These are phyloP conservation scores for Leptoxyphium fumago DNA, from an alignment of 2,329 filamentous ascomycete genomes.

Conservation along the genomic window DNA sequence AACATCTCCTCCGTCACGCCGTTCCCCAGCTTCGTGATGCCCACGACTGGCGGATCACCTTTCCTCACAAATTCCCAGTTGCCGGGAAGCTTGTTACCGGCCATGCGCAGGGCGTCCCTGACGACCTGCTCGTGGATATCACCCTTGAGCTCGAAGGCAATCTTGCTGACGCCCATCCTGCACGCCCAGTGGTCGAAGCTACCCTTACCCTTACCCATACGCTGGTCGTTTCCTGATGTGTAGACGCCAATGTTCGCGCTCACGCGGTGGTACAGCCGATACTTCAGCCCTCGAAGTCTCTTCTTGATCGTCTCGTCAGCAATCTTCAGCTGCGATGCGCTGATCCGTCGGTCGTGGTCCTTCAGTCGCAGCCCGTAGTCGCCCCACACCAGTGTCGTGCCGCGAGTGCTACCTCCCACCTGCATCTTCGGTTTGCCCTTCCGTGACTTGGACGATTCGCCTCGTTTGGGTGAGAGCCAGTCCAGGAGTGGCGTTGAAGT, in stretches of 20 bases:
- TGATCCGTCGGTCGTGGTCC: constrained; percentile 85
- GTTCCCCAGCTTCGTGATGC: constrained; percentile 72
- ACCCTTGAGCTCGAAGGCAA: constrained; percentile 85
- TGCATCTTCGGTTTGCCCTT: constrained; percentile 80
- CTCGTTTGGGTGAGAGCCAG: constrained; percentile 71
- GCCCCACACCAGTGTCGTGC: constrained; percentile 91
- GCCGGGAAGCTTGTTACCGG: constrained; percentile 84
- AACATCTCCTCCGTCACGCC: constrained; percentile 72
- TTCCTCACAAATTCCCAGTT: constrained; percentile 90
- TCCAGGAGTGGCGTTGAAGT: constrained; percentile 46
- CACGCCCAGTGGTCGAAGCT: constrained; percentile 94
- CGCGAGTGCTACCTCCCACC: constrained; percentile 80
- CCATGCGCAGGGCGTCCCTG: constrained; percentile 81
- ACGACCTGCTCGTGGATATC: constrained; percentile 89
- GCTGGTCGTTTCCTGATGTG: constrained; percentile 85
- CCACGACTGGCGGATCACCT: constrained; percentile 78
- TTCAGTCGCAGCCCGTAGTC: constrained; percentile 89
- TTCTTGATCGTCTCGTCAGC: constrained; percentile 89
- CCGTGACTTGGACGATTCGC: constrained; percentile 72
- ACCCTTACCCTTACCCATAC: constrained; percentile 99
- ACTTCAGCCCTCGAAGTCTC: constrained; percentile 78
- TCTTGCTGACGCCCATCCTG: constrained; percentile 75
- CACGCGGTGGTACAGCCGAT: constrained; percentile 80
- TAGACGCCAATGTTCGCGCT: constrained; percentile 91
- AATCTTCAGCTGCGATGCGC: constrained; percentile 70